Evolutionary conservation across 2,329 filamentous ascomycete genomes (phyloP).

Genomic region (Rugonectria rugulosa): DNA sequence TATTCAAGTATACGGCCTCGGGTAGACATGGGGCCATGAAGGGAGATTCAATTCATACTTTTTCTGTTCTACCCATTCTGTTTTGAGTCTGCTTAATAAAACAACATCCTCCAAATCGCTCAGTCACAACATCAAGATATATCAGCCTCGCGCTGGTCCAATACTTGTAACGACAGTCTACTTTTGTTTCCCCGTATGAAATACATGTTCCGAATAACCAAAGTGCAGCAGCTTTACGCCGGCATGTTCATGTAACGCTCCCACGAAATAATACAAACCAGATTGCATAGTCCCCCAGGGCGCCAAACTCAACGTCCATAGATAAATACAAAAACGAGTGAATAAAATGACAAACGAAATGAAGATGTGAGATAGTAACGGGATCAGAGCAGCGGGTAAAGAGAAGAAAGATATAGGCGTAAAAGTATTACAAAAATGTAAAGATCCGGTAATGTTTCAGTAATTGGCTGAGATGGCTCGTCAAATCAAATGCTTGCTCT

Average conservation of each 20-base stretch:
- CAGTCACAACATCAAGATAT: neutral
- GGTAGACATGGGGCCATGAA: neutral
- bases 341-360: slow-evolving; percentile 23
- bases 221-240: no score
- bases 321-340: slow-evolving; percentile 26
- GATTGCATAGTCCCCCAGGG: no score
- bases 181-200: no score
- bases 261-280: slow-evolving; percentile 19
- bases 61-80: neutral
- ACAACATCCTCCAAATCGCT: neutral
- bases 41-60: no score
- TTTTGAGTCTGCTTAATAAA: neutral
- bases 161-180: no score
- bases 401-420: slow-evolving; percentile 10
- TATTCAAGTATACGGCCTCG: neutral
- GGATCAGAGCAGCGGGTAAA: slow-evolving; percentile 18
- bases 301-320: slow-evolving; percentile 29
- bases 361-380: slow-evolving; percentile 2
- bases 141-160: no score
- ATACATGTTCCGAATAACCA: no score
- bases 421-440: slow-evolving; percentile 20
- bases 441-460: no score
- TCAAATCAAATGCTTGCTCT: slow-evolving; percentile 12
- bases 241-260: no score
- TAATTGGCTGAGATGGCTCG: slow-evolving; percentile 8